These are phyloP conservation scores for Lagenidium giganteum DNA, from an alignment of 352 stramenopile species.

Conservation along the genomic window DNA sequence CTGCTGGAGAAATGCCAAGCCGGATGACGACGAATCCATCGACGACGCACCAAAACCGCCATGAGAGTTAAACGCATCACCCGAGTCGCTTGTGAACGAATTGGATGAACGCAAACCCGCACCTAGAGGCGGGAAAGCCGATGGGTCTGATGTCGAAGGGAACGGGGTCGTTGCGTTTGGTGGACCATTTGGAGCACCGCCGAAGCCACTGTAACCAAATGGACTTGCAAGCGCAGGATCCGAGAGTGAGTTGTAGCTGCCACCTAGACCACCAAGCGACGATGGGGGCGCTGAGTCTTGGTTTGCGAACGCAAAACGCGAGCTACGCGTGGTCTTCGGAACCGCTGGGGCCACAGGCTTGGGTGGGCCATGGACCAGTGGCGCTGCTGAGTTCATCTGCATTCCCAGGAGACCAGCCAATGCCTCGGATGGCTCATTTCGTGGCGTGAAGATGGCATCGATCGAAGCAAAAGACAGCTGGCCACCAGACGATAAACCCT, in stretches of 20 bases:
- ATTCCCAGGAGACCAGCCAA: constrained; percentile 62
- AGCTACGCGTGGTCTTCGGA: constrained; percentile 41
- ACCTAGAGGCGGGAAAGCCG: constrained; percentile 9
- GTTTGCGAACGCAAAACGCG: constrained; percentile 81
- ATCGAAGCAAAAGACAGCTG: constrained; percentile 72
- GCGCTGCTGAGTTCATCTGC: constrained; percentile 39
- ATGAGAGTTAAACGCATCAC: constrained; percentile 7
- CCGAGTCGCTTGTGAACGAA: constrained; percentile 6
- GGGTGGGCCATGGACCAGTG: constrained; percentile 30
- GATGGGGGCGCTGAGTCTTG: constrained; percentile 4
- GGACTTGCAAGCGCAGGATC: constrained; percentile 15
- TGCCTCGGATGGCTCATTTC: constrained; percentile 67
- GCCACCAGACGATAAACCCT: not conserved
- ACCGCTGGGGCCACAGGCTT: constrained; percentile 10
- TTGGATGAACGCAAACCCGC: constrained; percentile 1
- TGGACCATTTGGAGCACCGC: not conserved
- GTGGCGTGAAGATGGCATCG: constrained; percentile 77
- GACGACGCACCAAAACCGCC: constrained; percentile 1
- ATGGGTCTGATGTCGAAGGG: constrained; percentile 4
- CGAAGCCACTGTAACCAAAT: constrained; percentile 27
- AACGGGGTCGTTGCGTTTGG: constrained; percentile 13
- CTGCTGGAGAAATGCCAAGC: constrained; percentile 78
- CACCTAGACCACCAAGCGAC: not conserved
- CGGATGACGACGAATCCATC: constrained; percentile 19
- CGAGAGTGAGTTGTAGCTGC: not conserved